A percentile compares a stretch with the other conserved stretches of the same genome.
phyloP scores from a whole-genome alignment of 169 alveolate species.

The Fabrea salina region DNA sequence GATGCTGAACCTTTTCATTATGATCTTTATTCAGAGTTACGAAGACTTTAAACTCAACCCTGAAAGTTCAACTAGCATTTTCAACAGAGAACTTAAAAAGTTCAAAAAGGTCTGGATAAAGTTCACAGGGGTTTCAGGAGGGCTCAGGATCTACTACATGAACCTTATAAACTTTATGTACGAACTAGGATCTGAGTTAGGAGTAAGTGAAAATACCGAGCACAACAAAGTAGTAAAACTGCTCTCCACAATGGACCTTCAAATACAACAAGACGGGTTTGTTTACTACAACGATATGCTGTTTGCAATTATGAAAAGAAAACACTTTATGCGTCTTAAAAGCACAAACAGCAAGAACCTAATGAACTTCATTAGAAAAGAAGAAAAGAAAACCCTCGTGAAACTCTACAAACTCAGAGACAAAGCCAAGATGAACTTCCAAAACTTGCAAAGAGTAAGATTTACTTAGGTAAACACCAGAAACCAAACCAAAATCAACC shows the following conservation, averaged over 20 bases:
- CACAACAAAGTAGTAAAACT: not conserved
- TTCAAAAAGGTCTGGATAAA: not conserved
- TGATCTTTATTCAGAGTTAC: constrained; percentile 77
- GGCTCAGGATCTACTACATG: constrained; percentile 2
- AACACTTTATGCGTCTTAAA: not conserved
- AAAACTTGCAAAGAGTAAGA: too few relatives aligned
- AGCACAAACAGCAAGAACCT: too few relatives aligned
- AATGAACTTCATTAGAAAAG: too few relatives aligned
- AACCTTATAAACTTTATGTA: not conserved
- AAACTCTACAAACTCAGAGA: constrained; percentile 10
- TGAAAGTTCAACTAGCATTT: not conserved
- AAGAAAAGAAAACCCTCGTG: not conserved
- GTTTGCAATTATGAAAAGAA: constrained; percentile 22
- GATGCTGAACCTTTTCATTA: constrained; percentile 73
- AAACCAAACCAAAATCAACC: not conserved
- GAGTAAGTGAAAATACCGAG: not conserved
- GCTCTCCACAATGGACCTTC: not conserved
- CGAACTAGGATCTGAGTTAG: not conserved
- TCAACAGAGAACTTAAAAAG: not conserved
- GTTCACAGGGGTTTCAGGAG: not conserved
- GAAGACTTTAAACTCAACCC: constrained; percentile 48
- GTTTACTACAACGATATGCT: constrained; percentile 24
- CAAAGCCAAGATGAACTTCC: not conserved
- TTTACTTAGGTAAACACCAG: not conserved
- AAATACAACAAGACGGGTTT: constrained; percentile 17